Conservation (phyloP, 192 early-diverging fungal species). For the Rhizoclosmatium sp. region DNA sequence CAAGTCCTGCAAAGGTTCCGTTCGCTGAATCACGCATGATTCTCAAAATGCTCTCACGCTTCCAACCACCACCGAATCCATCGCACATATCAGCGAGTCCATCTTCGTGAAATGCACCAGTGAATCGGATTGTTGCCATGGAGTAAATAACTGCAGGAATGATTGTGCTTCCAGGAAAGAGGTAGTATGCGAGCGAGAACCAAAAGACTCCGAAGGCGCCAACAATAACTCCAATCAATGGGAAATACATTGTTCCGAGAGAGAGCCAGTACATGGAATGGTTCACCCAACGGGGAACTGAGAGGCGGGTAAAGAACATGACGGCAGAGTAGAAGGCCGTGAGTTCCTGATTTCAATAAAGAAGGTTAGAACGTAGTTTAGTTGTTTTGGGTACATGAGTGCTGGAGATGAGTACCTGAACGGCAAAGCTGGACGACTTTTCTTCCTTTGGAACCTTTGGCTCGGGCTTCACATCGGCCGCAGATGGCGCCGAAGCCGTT, state of each 20-base stretch:
- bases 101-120: slow-evolving; percentile 46
- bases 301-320: slow-evolving; percentile 45
- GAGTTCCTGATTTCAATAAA: slow-evolving; percentile 3
- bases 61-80: slow-evolving; percentile 48
- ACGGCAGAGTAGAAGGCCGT: slow-evolving; percentile 36
- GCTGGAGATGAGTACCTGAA: not conserved
- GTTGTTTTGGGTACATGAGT: too few species aligned
- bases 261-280: slow-evolving; percentile 45
- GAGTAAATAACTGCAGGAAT: slow-evolving; percentile 36
- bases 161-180: slow-evolving; percentile 21
- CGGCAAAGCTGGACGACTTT: slow-evolving; percentile 18
- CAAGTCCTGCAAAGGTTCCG: slow-evolving; percentile 36
- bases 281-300: slow-evolving; percentile 43
- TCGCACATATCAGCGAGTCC: slow-evolving; percentile 46
- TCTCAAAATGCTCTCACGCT: slow-evolving; percentile 20
- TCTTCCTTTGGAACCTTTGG: slow-evolving; percentile 20
- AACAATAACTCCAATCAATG: slow-evolving; percentile 43
- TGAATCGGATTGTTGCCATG: slow-evolving; percentile 36
- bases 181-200: slow-evolving; percentile 32
- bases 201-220: slow-evolving; percentile 23
- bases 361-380: too few species aligned
- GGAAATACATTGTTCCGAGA: slow-evolving; percentile 39
- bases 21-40: slow-evolving; percentile 44
- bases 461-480: not conserved
- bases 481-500: too few species aligned